Percentiles rank a stretch among this genome's conserved stretches.
phyloP scores from a whole-genome alignment of 441 rosid species.

The Oxalis stricta region DNA sequence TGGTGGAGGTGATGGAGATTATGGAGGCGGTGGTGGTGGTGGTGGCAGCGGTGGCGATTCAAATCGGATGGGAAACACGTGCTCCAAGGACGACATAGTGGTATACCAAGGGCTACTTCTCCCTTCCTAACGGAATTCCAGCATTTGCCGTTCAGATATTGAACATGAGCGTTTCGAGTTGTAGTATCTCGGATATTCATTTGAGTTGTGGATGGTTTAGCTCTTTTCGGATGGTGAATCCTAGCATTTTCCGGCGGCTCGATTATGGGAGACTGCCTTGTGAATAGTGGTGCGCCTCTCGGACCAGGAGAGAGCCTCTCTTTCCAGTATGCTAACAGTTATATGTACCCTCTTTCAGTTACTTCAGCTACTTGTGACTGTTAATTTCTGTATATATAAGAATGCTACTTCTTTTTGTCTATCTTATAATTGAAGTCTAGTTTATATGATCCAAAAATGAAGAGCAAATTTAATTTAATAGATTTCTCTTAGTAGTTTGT shows the following conservation, averaged over 20 bases:
- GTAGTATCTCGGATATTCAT: constrained; percentile 28
- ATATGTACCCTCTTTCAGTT: constrained; percentile 60
- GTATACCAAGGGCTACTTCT: constrained; percentile 24
- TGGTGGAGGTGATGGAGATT: too few species aligned
- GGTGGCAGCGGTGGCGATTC: too few species aligned
- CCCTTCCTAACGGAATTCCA: constrained; percentile 34
- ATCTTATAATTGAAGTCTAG: too few species aligned
- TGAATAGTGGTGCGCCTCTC: constrained; percentile 60
- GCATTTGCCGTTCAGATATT: constrained; percentile 22
- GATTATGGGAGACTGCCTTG: constrained; percentile 73
- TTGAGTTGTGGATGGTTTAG: constrained; percentile 38
- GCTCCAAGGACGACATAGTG: constrained; percentile 36
- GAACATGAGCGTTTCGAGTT: constrained; percentile 22
- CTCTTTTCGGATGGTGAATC: constrained; percentile 24
- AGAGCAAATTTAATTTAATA: too few species aligned
- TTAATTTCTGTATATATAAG: too few species aligned
- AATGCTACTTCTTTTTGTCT: too few species aligned
- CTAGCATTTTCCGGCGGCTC: constrained; percentile 20
- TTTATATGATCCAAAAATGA: too few species aligned
- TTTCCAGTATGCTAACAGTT: constrained; percentile 72
- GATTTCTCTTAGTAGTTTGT: too few species aligned
- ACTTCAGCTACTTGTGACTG: too few species aligned
- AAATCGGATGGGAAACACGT: constrained; percentile 33
- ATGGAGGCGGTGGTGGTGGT: too few species aligned
- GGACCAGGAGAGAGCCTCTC: constrained; percentile 40